These are phyloP conservation scores for Pythium volutum DNA, from an alignment of 352 stramenopile genomes.

Conservation along the genomic window DNA sequence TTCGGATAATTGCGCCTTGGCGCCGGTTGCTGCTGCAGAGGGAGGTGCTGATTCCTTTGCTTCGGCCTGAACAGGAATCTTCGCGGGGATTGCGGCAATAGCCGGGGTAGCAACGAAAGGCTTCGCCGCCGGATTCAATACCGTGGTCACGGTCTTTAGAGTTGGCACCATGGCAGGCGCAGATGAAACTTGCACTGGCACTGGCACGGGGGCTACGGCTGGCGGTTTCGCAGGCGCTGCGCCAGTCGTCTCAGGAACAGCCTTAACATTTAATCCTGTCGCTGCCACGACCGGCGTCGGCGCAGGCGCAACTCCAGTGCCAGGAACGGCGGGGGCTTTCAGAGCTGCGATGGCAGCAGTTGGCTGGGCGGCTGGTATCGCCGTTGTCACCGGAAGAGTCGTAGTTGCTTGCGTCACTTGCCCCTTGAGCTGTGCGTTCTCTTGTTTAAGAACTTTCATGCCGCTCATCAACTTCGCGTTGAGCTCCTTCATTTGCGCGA, in stretches of 20 bases:
- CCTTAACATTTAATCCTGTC: neutral
- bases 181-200: neutral
- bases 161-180: conserved; percentile 5
- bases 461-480: conserved; percentile 66
- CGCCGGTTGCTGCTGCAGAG: neutral
- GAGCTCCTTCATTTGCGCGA: conserved; percentile 67
- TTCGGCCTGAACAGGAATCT: conserved; percentile 7
- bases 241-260: neutral
- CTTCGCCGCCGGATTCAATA: conserved; percentile 12
- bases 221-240: conserved; percentile 4
- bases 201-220: neutral
- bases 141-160: conserved; percentile 9
- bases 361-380: neutral
- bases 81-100: neutral
- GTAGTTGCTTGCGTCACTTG: conserved; percentile 22
- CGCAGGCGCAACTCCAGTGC: neutral
- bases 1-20: conserved; percentile 25
- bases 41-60: conserved; percentile 4
- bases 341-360: neutral
- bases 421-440: conserved; percentile 71
- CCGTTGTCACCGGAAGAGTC: neutral
- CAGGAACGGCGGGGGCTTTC: neutral
- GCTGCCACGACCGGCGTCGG: neutral
- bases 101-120: conserved; percentile 1
- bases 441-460: conserved; percentile 69